These are phyloP conservation scores for Symbiodinium pilosum DNA, from an alignment of 73 alveolate species.

Conservation along the genomic window DNA sequence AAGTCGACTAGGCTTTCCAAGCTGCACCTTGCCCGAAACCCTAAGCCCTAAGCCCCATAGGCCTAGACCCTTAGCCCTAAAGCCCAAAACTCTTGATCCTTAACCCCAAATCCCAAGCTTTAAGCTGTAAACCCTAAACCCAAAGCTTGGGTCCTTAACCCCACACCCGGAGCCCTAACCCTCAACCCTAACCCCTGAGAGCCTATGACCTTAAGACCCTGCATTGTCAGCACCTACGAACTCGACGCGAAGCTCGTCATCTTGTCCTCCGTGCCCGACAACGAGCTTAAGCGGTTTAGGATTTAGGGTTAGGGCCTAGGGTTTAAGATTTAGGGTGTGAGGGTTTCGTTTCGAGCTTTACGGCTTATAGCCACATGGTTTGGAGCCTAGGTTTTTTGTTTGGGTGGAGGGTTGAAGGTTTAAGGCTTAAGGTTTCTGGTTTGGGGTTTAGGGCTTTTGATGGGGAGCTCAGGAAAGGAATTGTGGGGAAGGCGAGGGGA, in stretches of 20 bases:
- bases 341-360: too few relatives aligned
- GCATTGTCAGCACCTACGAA: neutral
- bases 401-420: too few relatives aligned
- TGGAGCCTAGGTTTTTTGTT: too few relatives aligned
- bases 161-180: neutral
- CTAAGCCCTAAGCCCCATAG: neutral
- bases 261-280: slow-evolving; percentile 21
- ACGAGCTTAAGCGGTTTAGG: neutral
- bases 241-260: slow-evolving; percentile 27
- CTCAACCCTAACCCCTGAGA: neutral
- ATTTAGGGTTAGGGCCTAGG: neutral
- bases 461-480: too few relatives aligned
- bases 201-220: too few relatives aligned
- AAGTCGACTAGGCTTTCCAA: neutral
- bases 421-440: too few relatives aligned
- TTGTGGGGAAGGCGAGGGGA: too few relatives aligned
- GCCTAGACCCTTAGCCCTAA: neutral
- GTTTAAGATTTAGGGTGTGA: neutral
- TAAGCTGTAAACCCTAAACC: neutral
- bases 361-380: too few relatives aligned
- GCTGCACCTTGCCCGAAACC: neutral
- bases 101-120: neutral
- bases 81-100: neutral
- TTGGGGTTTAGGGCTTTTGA: too few relatives aligned
- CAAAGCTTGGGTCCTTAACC: neutral